Base-by-base conservation (phyloP, 2,329 filamentous ascomycete genomes). In the Phialemoniopsis sp. region DNA sequence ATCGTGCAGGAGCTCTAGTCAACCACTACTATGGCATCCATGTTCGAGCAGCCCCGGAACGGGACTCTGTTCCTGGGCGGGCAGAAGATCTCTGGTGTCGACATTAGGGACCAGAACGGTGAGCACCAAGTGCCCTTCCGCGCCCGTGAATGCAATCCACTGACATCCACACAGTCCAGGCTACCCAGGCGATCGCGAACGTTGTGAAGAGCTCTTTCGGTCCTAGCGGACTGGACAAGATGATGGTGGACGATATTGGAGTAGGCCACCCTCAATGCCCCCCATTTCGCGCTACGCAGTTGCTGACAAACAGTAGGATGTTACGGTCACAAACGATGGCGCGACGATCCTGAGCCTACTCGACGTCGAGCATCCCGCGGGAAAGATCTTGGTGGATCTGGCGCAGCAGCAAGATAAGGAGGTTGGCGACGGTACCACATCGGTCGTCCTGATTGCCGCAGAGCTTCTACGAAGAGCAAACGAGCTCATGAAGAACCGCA, bases 241-340 rank as follows among this genome's bases (percentile, higher is more conserved):
- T 98, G 93, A 97, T 98, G 93, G 93, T 98, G 55, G 93, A 98
- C 70, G 93, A 98, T 63, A 97, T 98, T 64, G 93, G 93, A 59
- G 85, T 89, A 79, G 55, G 82, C 55, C 42, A 41, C 43, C 30
- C 46, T 49, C 40, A 37, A 13, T 32, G 29, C 5, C 30, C 13
- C 34, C 26, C 40, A 29, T 31, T 30, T 19, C 28, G 32, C 30
- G 14, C 41, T 46, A 36, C 38, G 41, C 41, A 36, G 29, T 26
- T 38, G 31, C 41, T 41, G 21, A 46, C 36, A 32, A 21, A 26
- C 29, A 16, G 21, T 54, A 89, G 85, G 93, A 98, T 72, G 93
- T 98, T 43, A 98, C 93, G 45, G 93, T 98, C 43, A 98, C 93
- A 51, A 98, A 98, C 68, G 93, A 98, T 66, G 93, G 93, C 59